A percentile compares a stretch with the other conserved stretches of the same genome.
These are phyloP conservation scores for Cocos nucifera DNA, from an alignment of 176 grass and related monocot species.

Conservation along the genomic window DNA sequence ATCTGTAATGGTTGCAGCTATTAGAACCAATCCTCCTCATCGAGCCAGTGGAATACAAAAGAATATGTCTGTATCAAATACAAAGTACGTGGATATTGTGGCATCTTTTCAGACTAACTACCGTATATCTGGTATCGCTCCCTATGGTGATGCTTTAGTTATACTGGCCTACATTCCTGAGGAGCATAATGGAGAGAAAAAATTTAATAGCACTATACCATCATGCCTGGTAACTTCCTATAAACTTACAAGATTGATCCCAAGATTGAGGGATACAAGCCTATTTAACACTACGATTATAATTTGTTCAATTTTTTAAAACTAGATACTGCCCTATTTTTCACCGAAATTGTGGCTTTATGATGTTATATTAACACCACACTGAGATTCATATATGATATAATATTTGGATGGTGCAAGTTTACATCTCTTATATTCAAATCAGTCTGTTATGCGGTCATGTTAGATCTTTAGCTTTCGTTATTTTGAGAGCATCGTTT, in stretches of 20 bases:
- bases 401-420: no score
- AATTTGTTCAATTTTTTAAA: neutral
- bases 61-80: constrained; percentile 38
- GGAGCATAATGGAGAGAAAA: constrained; percentile 60
- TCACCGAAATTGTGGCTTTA: neutral
- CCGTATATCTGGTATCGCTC: constrained; percentile 91
- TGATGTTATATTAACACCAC: neutral
- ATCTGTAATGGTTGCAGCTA: constrained; percentile 80
- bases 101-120: constrained; percentile 91
- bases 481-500: no score
- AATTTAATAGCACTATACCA: constrained; percentile 37
- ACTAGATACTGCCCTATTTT: neutral
- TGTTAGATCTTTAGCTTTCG: no score
- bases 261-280: no score
- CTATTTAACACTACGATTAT: no score
- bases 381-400: no score
- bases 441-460: no score
- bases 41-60: constrained; percentile 75
- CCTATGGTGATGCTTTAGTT: constrained; percentile 87
- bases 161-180: constrained; percentile 86
- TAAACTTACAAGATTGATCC: no score
- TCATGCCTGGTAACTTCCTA: constrained; percentile 55
- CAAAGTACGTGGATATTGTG: constrained; percentile 96
- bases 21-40: constrained; percentile 54
- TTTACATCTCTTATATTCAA: no score